These are phyloP conservation scores for Ogataea neopini DNA, from an alignment of 805 yeast species.

Conservation along the genomic window DNA sequence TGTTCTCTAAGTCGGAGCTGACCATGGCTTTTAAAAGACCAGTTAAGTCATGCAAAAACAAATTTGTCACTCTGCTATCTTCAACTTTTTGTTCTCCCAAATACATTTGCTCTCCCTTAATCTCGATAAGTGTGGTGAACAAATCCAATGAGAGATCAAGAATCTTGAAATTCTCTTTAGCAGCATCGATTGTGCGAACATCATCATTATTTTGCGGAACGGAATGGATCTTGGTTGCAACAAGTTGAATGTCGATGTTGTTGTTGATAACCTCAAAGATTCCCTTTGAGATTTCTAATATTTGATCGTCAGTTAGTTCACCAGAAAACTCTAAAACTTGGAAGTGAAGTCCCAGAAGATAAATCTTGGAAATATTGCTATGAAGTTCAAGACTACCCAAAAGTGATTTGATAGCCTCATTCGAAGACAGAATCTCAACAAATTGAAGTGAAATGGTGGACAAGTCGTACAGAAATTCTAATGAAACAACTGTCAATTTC, in stretches of 20 bases:
- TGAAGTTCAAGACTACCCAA: slow-evolving; percentile 11
- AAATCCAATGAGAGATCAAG: slow-evolving; percentile 75
- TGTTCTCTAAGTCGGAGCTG: slow-evolving; percentile 46
- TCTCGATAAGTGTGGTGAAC: slow-evolving; percentile 73
- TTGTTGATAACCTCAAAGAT: slow-evolving; percentile 38
- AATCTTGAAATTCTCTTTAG: slow-evolving; percentile 54
- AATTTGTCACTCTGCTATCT: slow-evolving; percentile 13
- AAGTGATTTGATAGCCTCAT: slow-evolving; percentile 15
- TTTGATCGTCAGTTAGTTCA: slow-evolving; percentile 23
- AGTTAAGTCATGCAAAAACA: slow-evolving; percentile 16
- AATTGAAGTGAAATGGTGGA: slow-evolving; percentile 32
- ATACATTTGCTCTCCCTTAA: slow-evolving; percentile 28
- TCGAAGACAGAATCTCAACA: slow-evolving; percentile 22
- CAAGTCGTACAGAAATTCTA: slow-evolving; percentile 34
- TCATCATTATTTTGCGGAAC: slow-evolving; percentile 11
- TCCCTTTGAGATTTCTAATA: slow-evolving; percentile 24
- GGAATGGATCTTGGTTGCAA: not conserved
- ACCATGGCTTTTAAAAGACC: slow-evolving; percentile 43
- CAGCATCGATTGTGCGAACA: slow-evolving; percentile 25
- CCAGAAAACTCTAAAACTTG: slow-evolving; percentile 33
- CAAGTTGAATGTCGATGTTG: slow-evolving; percentile 10
- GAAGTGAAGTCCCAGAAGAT: slow-evolving; percentile 32
- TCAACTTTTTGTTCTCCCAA: slow-evolving; percentile 1
- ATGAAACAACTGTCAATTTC: slow-evolving; percentile 20
- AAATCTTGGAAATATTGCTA: slow-evolving; percentile 24